A percentile compares a stretch with the other conserved stretches of the same genome.
Evolutionary conservation across 306 rosid species (phyloP).

Genomic region (Vigna reflexopilosa): DNA sequence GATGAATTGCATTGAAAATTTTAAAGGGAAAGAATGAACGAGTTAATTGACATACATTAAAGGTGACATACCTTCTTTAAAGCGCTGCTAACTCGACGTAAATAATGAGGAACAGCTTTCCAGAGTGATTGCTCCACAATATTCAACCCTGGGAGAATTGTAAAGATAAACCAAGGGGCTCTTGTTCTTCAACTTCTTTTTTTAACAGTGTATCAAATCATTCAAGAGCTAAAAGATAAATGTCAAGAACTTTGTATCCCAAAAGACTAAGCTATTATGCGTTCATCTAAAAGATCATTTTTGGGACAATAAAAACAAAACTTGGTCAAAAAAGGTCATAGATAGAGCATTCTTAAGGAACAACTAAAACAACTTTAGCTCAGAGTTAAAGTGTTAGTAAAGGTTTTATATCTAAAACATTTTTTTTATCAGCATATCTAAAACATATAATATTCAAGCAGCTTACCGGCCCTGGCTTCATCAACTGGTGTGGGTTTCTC

Average conservation of each 20-base stretch:
- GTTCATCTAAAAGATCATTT: not conserved
- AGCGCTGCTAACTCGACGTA: slow-evolving; percentile 92
- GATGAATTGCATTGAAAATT: slow-evolving; percentile 22
- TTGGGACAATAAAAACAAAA: slow-evolving; percentile 2
- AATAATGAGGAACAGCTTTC: slow-evolving; percentile 93
- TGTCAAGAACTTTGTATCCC: not conserved
- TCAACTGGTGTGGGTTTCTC: slow-evolving; percentile 88
- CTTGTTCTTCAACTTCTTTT: slow-evolving; percentile 4
- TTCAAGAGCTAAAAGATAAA: slow-evolving; percentile 28
- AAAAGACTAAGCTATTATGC: slow-evolving; percentile 9
- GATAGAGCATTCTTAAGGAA: not conserved
- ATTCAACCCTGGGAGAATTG: slow-evolving; percentile 70
- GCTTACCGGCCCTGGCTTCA: slow-evolving; percentile 91
- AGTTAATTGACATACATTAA: slow-evolving; percentile 31
- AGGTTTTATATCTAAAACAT: slow-evolving; percentile 1
- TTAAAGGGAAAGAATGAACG: slow-evolving; percentile 40
- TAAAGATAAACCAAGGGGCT: slow-evolving; percentile 18
- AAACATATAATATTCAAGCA: slow-evolving; percentile 27
- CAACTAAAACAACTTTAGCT: not conserved
- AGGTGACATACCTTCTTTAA: slow-evolving; percentile 70
- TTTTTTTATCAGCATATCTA: not conserved
- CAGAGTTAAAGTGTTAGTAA: not conserved
- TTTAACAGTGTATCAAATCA: slow-evolving; percentile 24
- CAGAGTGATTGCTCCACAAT: slow-evolving; percentile 98
- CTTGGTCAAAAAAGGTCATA: not conserved